Conservation (phyloP, 306 rosid genomes). For the Quercus wislizeni region DNA sequence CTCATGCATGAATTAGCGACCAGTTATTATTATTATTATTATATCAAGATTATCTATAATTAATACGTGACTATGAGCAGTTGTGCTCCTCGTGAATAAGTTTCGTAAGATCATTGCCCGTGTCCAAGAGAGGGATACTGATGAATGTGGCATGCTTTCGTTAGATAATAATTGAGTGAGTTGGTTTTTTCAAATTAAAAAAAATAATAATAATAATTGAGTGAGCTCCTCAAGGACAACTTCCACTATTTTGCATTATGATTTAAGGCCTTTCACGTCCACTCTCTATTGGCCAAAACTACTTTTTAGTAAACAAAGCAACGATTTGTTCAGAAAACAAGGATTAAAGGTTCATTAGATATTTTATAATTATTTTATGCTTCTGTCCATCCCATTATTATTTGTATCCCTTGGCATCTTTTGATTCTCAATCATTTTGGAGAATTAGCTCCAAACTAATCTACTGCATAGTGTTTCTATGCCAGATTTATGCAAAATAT, state of each 20-base stretch:
- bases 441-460: neutral
- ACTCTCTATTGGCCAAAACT: neutral
- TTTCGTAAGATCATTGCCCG: neutral
- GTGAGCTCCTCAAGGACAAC: neutral
- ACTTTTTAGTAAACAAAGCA: slow-evolving; percentile 10
- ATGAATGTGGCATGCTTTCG: neutral
- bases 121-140: neutral
- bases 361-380: neutral
- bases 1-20: too few relatives aligned
- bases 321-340: slow-evolving; percentile 24
- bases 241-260: neutral
- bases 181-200: neutral
- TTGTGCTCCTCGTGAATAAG: too few relatives aligned
- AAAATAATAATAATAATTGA: neutral
- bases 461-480: neutral
- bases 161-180: neutral
- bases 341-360: slow-evolving; percentile 25
- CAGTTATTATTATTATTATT: too few relatives aligned
- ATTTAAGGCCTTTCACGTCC: neutral
- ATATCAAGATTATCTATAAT: too few relatives aligned
- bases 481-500: neutral
- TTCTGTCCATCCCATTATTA: neutral
- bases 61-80: too few relatives aligned
- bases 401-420: neutral
- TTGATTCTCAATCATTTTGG: slow-evolving; percentile 4